These are phyloP conservation scores for Citrus hindsii DNA, from an alignment of 345 rosid genomes.

Conservation along the genomic window DNA sequence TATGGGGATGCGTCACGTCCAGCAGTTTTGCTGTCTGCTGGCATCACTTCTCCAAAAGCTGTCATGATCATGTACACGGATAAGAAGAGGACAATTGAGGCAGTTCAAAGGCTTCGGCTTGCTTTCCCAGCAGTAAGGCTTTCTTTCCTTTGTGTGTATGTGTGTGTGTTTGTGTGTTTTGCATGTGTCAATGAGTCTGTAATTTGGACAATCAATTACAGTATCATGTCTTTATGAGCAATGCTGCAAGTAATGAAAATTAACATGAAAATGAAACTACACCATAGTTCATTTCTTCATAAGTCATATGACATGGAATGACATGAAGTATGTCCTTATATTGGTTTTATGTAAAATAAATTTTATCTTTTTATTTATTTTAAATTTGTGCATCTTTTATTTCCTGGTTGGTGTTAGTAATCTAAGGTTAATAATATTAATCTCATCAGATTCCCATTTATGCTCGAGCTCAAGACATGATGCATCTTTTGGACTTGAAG, in stretches of 20 bases:
- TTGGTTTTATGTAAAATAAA: neutral
- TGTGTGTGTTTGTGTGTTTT: neutral
- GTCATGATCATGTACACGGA: slow-evolving; percentile 91
- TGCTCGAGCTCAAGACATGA: slow-evolving; percentile 83
- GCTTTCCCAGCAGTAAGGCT: slow-evolving; percentile 71
- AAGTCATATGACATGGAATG: neutral
- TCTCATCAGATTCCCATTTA: slow-evolving; percentile 71
- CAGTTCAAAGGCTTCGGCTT: slow-evolving; percentile 85
- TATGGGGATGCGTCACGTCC: slow-evolving; percentile 95
- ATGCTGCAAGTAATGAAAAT: neutral
- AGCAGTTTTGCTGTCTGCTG: slow-evolving; percentile 82
- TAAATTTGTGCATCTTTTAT: neutral
- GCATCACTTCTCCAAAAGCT: slow-evolving; percentile 85
- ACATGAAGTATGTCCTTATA: neutral
- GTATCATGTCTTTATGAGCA: neutral
- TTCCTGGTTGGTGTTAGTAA: slow-evolving; percentile 7
- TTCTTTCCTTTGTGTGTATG: slow-evolving; percentile 13
- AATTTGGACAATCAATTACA: neutral
- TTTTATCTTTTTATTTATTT: neutral
- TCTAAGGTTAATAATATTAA: slow-evolving; percentile 14
- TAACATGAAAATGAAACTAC: neutral
- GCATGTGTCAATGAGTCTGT: neutral
- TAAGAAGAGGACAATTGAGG: slow-evolving; percentile 70
- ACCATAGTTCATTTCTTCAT: neutral
- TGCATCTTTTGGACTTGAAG: slow-evolving; percentile 86